Percentiles rank a stretch among this genome's conserved stretches.
These are phyloP conservation scores for Colletotrichum horii DNA, from an alignment of 2,329 filamentous ascomycete species.

Conservation along the genomic window DNA sequence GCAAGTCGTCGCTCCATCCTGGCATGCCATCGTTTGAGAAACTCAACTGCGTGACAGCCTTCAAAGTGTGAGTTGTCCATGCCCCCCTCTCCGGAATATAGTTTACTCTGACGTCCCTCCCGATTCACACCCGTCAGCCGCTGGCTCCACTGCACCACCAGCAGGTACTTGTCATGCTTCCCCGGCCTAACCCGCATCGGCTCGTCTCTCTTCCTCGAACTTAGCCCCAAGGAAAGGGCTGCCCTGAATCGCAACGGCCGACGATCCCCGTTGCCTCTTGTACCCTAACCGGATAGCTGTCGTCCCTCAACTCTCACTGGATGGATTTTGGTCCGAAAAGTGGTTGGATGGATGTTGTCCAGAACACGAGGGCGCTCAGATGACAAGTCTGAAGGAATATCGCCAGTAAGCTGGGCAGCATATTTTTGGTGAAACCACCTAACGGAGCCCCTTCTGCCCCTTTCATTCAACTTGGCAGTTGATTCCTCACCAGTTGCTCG, in stretches of 20 bases:
- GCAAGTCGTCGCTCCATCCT: not conserved
- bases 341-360: not conserved
- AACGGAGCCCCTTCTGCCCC: not conserved
- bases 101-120: conserved; percentile 2
- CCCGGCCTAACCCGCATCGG: not conserved
- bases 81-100: not conserved
- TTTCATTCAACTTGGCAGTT: not conserved
- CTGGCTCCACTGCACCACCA: not conserved
- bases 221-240: not conserved
- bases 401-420: not conserved
- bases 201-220: conserved; percentile 9
- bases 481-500: not conserved
- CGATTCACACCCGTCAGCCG: conserved; percentile 8
- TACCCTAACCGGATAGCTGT: not conserved
- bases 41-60: not conserved
- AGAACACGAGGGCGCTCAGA: conserved; percentile 9
- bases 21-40: not conserved
- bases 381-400: not conserved
- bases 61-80: not conserved
- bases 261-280: conserved; percentile 5
- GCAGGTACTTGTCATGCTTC: conserved; percentile 3
- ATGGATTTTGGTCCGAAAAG: not conserved
- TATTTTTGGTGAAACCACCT: conserved; percentile 16
- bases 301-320: not conserved
- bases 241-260: conserved; percentile 18